These are phyloP conservation scores for Kokia cookei DNA, from an alignment of 441 rosid genomes.

Conservation along the genomic window DNA sequence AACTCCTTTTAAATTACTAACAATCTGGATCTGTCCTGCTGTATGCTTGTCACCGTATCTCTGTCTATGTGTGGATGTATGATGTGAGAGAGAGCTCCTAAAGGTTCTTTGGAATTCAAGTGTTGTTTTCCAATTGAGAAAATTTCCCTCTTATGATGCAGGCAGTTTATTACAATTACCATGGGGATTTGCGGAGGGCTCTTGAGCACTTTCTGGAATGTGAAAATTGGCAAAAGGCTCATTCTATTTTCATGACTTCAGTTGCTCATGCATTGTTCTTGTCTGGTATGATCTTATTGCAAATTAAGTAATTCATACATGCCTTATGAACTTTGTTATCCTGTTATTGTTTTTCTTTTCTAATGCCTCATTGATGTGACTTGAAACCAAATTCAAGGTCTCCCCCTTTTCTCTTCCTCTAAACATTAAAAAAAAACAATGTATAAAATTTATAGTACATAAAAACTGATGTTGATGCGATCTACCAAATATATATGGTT, in stretches of 20 bases:
- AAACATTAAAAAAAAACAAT: background rate
- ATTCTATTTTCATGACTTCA: slow-evolving; percentile 70
- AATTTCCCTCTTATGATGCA: slow-evolving; percentile 24
- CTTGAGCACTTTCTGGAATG: slow-evolving; percentile 83
- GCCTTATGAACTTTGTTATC: background rate
- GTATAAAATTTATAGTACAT: background rate
- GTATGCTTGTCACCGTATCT: background rate
- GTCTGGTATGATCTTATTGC: slow-evolving; percentile 50
- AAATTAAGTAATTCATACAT: background rate
- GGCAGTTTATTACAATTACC: slow-evolving; percentile 72
- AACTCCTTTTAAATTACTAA: background rate
- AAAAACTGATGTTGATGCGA: background rate
- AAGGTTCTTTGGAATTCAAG: background rate
- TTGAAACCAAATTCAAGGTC: background rate
- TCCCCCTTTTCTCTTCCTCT: background rate
- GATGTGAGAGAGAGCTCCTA: background rate
- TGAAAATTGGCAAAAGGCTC: slow-evolving; percentile 90
- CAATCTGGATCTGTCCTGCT: background rate
- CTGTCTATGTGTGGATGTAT: no score
- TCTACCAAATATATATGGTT: background rate
- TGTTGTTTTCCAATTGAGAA: background rate
- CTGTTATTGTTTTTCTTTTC: background rate
- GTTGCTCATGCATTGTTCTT: slow-evolving; percentile 72
- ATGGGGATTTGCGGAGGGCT: slow-evolving; percentile 66
- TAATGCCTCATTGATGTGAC: background rate